phyloP scores from a whole-genome alignment of 2,329 filamentous ascomycete species.

The Penicillium sp. region DNA sequence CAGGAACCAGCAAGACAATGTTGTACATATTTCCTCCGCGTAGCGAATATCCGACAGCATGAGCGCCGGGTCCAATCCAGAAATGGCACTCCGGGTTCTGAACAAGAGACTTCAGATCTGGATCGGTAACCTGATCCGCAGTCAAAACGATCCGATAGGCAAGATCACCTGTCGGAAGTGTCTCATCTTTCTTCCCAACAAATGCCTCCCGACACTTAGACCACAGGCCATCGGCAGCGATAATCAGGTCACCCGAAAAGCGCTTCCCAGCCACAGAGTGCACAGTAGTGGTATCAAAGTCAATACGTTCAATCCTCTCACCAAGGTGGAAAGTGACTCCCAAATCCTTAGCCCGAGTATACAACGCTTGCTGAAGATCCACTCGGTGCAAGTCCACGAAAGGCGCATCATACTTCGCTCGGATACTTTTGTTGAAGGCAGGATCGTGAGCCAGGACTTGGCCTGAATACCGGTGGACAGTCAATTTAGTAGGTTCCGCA shows the following conservation, averaged over 20 bases:
- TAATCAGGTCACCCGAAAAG: slow-evolving; percentile 55
- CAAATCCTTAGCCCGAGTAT: slow-evolving; percentile 52
- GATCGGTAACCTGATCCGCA: slow-evolving; percentile 53
- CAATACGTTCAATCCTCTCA: slow-evolving; percentile 48
- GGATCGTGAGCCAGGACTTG: slow-evolving; percentile 47
- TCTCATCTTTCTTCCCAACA: slow-evolving; percentile 48
- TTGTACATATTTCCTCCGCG: slow-evolving; percentile 62
- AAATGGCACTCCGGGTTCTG: slow-evolving; percentile 55
- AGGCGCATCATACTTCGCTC: slow-evolving; percentile 55
- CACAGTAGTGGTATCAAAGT: slow-evolving; percentile 28
- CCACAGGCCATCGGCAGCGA: slow-evolving; percentile 66
- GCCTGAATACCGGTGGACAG: slow-evolving; percentile 37
- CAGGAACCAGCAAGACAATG: slow-evolving; percentile 64
- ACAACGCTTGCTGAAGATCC: slow-evolving; percentile 59
- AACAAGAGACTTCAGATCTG: slow-evolving; percentile 54
- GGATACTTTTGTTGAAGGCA: slow-evolving; percentile 55
- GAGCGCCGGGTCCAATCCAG: slow-evolving; percentile 63
- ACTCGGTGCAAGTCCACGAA: slow-evolving; percentile 63
- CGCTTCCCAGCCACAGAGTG: slow-evolving; percentile 45
- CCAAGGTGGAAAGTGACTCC: slow-evolving; percentile 54
- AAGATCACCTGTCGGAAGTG: slow-evolving; percentile 62
- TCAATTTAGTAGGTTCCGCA: slow-evolving; percentile 33
- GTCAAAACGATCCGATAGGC: slow-evolving; percentile 62
- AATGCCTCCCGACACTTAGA: slow-evolving; percentile 56
- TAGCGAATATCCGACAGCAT: slow-evolving; percentile 62